phyloP scores from a whole-genome alignment of 768 basidiomycete genomes.

The Naematelia aurantialba region DNA sequence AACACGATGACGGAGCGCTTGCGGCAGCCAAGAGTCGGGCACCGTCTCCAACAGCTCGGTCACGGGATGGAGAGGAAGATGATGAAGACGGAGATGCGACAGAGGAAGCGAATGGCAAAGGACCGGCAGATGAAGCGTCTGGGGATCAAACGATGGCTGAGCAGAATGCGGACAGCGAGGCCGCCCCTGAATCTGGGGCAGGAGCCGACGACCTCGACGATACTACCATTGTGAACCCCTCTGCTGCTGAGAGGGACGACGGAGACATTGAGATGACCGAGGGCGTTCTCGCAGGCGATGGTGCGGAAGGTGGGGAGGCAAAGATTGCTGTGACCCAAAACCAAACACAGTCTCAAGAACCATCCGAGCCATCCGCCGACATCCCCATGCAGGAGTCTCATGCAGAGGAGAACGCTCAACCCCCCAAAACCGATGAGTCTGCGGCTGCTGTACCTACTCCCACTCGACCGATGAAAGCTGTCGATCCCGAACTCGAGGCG shows the following conservation, averaged over 20 bases:
- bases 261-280: background rate
- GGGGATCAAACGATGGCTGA: background rate
- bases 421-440: background rate
- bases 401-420: background rate
- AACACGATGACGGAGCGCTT: background rate
- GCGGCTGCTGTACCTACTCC: conserved; percentile 9
- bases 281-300: background rate
- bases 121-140: conserved; percentile 2
- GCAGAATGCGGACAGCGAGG: background rate
- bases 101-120: conserved; percentile 4
- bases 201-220: background rate
- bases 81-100: conserved; percentile 1
- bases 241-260: background rate
- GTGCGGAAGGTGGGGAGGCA: background rate
- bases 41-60: background rate
- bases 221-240: background rate
- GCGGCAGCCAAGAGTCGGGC: background rate
- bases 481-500: background rate
- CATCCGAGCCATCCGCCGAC: background rate
- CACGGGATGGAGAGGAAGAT: background rate
- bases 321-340: background rate
- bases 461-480: conserved; percentile 6
- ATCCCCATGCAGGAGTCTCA: conserved; percentile 3
- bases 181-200: background rate
- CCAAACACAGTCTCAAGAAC: background rate